A percentile compares a stretch with the other conserved stretches of the same genome.
These are phyloP conservation scores for Rutidosis leptorrhynchoides DNA, from an alignment of 129 eudicot species.

Conservation along the genomic window DNA sequence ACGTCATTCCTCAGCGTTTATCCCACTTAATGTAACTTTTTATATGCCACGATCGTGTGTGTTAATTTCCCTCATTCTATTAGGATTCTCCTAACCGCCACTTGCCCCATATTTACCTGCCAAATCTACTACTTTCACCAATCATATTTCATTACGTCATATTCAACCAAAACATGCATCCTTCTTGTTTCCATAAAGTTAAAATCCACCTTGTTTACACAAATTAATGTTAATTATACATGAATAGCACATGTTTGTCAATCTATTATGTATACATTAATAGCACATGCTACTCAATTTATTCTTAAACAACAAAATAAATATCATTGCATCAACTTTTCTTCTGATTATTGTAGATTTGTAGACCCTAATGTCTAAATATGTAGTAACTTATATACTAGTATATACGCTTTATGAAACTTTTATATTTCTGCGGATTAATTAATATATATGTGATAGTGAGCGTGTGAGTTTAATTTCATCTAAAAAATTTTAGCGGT, in stretches of 20 bases:
- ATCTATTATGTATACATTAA: not conserved
- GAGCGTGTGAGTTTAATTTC: too few relatives aligned
- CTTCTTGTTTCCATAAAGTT: slow-evolving; percentile 25
- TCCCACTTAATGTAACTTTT: too few relatives aligned
- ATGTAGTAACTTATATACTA: too few relatives aligned
- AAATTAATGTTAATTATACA: not conserved
- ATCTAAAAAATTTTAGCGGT: too few relatives aligned
- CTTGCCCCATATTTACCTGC: slow-evolving; percentile 23
- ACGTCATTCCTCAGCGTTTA: not conserved
- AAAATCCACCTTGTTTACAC: slow-evolving; percentile 22
- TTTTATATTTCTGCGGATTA: too few relatives aligned
- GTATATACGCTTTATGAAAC: too few relatives aligned
- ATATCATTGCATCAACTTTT: not conserved
- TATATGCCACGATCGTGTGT: slow-evolving; percentile 10
- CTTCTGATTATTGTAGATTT: too few relatives aligned
- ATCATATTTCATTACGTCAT: slow-evolving; percentile 17
- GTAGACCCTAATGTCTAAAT: too few relatives aligned
- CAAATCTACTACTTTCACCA: slow-evolving; percentile 21
- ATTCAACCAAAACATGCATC: not conserved
- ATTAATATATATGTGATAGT: too few relatives aligned
- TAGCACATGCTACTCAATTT: not conserved
- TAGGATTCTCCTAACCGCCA: slow-evolving; percentile 26
- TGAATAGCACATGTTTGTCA: slow-evolving; percentile 4
- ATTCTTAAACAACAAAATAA: not conserved
- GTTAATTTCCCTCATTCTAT: slow-evolving; percentile 9